Conservation (phyloP, 768 basidiomycete species). For the Phanerochaete sordida region DNA sequence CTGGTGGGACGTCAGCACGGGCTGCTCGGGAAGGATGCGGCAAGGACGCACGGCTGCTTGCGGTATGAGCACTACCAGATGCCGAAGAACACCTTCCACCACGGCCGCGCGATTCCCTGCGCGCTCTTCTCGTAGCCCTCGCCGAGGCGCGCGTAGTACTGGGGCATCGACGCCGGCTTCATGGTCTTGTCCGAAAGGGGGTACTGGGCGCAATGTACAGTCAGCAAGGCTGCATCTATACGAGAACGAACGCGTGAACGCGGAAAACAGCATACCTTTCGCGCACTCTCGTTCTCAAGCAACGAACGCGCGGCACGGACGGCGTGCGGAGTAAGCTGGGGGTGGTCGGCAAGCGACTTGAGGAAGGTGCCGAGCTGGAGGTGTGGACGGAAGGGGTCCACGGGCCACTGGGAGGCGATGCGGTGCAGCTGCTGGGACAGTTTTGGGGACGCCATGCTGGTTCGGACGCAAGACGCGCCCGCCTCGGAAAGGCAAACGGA, state of each 20-base stretch:
- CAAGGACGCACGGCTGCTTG: background rate
- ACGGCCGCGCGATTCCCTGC: slow-evolving; percentile 71
- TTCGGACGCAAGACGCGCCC: background rate
- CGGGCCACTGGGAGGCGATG: slow-evolving; percentile 62
- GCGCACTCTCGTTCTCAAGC: slow-evolving; percentile 49
- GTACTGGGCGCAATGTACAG: slow-evolving; percentile 43
- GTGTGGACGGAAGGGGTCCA: slow-evolving; percentile 75
- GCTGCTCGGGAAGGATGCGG: background rate
- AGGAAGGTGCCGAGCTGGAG: slow-evolving; percentile 69
- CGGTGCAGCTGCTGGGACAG: slow-evolving; percentile 46
- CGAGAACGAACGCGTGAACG: background rate
- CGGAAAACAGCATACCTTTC: slow-evolving; percentile 42
- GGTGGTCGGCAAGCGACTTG: slow-evolving; percentile 61
- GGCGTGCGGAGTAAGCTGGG: slow-evolving; percentile 57
- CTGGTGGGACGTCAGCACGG: background rate
- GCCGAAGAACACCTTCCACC: slow-evolving; percentile 83
- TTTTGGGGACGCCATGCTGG: slow-evolving; percentile 28
- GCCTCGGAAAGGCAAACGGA: slow-evolving; percentile 3
- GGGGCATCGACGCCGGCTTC: slow-evolving; percentile 66
- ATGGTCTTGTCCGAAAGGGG: slow-evolving; percentile 60
- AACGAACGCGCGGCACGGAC: slow-evolving; percentile 59
- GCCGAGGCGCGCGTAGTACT: slow-evolving; percentile 68
- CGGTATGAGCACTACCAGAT: slow-evolving; percentile 50
- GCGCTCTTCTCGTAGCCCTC: slow-evolving; percentile 75
- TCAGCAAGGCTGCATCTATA: too few relatives aligned